Evolutionary conservation across 2,329 filamentous ascomycete genomes (phyloP).

Genomic region (Fusarium sacchari): DNA sequence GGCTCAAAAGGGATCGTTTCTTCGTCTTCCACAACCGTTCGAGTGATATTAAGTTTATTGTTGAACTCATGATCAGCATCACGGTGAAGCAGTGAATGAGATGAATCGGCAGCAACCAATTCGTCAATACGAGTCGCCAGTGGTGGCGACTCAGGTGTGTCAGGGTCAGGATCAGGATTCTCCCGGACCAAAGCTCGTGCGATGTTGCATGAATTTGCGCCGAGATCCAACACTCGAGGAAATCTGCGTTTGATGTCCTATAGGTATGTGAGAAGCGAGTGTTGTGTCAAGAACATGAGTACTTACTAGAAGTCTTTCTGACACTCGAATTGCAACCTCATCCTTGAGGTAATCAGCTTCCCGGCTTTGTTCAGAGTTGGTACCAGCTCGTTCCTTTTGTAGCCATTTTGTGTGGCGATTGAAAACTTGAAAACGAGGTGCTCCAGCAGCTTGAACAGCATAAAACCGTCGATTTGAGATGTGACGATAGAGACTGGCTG

Average conservation of each 20-base stretch:
- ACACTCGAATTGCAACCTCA: slow-evolving; percentile 85
- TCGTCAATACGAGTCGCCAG: slow-evolving; percentile 77
- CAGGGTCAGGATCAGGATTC: slow-evolving; percentile 70
- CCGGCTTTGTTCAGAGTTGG: slow-evolving; percentile 75
- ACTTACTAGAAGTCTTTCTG: slow-evolving; percentile 82
- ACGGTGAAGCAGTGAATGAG: slow-evolving; percentile 79
- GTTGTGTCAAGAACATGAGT: background rate
- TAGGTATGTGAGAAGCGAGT: slow-evolving; percentile 22
- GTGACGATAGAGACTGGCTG: slow-evolving; percentile 22
- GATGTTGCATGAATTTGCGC: slow-evolving; percentile 95
- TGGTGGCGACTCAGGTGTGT: slow-evolving; percentile 69
- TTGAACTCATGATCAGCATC: slow-evolving; percentile 82
- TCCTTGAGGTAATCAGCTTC: slow-evolving; percentile 93
- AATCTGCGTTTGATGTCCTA: slow-evolving; percentile 94
- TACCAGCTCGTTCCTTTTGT: slow-evolving; percentile 87
- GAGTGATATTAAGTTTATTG: slow-evolving; percentile 73
- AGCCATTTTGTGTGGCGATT: slow-evolving; percentile 87
- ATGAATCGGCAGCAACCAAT: slow-evolving; percentile 85
- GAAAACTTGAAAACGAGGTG: slow-evolving; percentile 88
- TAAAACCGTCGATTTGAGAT: slow-evolving; percentile 64
- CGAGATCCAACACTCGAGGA: slow-evolving; percentile 86
- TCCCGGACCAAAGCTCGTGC: slow-evolving; percentile 80
- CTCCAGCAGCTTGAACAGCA: slow-evolving; percentile 80
- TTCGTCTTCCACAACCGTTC: slow-evolving; percentile 78
- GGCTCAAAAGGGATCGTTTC: slow-evolving; percentile 80